Evolutionary conservation across 768 basidiomycete genomes (phyloP), one percentile per base, ranked within the genome.

Genomic region (Cyclocybe cylindracea): DNA sequence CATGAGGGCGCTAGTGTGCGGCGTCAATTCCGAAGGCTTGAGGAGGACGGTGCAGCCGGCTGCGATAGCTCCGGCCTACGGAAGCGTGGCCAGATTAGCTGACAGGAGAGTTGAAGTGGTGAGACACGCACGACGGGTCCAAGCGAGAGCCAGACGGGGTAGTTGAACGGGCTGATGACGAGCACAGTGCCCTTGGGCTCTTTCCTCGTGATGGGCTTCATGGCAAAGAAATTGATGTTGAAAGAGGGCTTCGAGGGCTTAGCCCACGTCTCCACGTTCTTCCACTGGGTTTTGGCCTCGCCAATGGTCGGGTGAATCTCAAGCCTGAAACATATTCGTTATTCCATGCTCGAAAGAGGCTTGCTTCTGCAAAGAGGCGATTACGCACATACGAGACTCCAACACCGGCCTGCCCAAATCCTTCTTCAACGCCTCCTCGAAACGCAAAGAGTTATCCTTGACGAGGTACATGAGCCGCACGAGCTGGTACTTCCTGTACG

Each of bases 101-200:
- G 18, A 10, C 34, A 48, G 33, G 11, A 24, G 13, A 5, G 13
- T 5, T 33, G 10, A 44, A 33, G n/a, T 48, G 13, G 14, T 39
- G 29, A 44, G 32, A 34, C 32, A 65, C 79, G 16, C 52, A 87
- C 86, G 56, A 92, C 53, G 10, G 16, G 86, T 1, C 74, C 70
- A 7, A 89, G 35, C 0, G 77, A 65, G 46, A 87, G 66, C 74
- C 76, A 85, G 10, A 90, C 53, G 0, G 89, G 90, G 61, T 86
- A 89, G 66, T 90, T 91, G 77, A 88, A 90, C 0, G 88, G 86
- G 32, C 73, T 74, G 49, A 91, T 85, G 58, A 88, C 79, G 43
- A 90, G 70, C 0, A 86, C 78, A 19, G 84, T 78, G 2, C 89
- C 89, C 64, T 93, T 94, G 40, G 92, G 77, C 57, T 90, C 88